These are phyloP conservation scores for Amanita molliuscula DNA, from an alignment of 768 basidiomycete genomes.

Conservation along the genomic window DNA sequence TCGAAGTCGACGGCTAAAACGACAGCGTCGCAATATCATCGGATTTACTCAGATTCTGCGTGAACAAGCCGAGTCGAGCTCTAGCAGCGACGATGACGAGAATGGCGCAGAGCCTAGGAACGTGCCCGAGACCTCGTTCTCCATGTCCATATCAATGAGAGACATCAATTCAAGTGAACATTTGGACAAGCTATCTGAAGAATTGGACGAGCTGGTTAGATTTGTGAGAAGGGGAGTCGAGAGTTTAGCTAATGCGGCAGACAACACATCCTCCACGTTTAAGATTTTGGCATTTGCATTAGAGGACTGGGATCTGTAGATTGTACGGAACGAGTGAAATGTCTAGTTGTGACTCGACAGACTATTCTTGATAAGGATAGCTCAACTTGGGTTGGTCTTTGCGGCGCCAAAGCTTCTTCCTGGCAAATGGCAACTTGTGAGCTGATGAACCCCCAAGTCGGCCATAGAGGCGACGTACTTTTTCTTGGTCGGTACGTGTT, in stretches of 20 bases:
- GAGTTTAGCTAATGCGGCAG: slow-evolving; percentile 44
- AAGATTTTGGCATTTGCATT: slow-evolving; percentile 65
- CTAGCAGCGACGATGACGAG: slow-evolving; percentile 35
- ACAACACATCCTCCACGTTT: slow-evolving; percentile 52
- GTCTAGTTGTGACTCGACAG: neutral
- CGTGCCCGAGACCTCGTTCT: slow-evolving; percentile 29
- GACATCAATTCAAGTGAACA: slow-evolving; percentile 39
- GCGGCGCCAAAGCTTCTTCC: slow-evolving; percentile 87
- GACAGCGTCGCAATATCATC: slow-evolving; percentile 47
- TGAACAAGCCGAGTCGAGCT: slow-evolving; percentile 25
- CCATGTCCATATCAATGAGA: slow-evolving; percentile 21
- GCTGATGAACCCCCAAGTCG: neutral
- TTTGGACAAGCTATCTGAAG: slow-evolving; percentile 54
- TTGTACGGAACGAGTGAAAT: neutral
- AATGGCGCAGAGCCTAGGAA: slow-evolving; percentile 19
- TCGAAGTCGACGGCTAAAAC: slow-evolving; percentile 48
- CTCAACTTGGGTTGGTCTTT: slow-evolving; percentile 79
- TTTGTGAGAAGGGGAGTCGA: slow-evolving; percentile 65
- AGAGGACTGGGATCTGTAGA: slow-evolving; percentile 66
- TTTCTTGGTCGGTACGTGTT: slow-evolving; percentile 77
- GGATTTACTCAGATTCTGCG: slow-evolving; percentile 40
- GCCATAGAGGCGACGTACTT: slow-evolving; percentile 55
- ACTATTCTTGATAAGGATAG: slow-evolving; percentile 79
- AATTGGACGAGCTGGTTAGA: slow-evolving; percentile 62
- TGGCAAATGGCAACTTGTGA: slow-evolving; percentile 20